Conservation (phyloP, 2,329 filamentous ascomycete species). For the Aspergillus sp. region DNA sequence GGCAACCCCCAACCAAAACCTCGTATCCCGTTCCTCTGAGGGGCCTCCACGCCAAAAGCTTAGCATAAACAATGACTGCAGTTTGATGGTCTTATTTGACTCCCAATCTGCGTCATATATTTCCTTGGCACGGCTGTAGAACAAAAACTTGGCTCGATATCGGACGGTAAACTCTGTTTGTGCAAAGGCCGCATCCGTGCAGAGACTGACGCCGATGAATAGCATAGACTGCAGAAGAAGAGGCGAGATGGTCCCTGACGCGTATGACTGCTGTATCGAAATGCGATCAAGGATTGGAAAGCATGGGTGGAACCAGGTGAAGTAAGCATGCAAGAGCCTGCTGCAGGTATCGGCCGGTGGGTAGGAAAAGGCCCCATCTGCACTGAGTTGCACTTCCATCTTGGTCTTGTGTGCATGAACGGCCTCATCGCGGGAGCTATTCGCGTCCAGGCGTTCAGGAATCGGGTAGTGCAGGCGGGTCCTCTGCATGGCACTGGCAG, state of each 20-base stretch:
- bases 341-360: conserved; percentile 44
- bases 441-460: conserved; percentile 18
- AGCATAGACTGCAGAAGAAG: conserved; percentile 54
- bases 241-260: conserved; percentile 45
- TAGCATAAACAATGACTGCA: conserved; percentile 54
- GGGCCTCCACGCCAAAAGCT: conserved; percentile 56
- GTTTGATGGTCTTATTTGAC: conserved; percentile 48
- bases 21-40: conserved; percentile 47
- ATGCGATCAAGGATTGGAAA: conserved; percentile 54
- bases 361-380: conserved; percentile 45
- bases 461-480: conserved; percentile 38
- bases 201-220: conserved; percentile 55
- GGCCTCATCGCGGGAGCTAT: conserved; percentile 16
- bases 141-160: conserved; percentile 49
- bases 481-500: conserved; percentile 31
- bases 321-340: conserved; percentile 51
- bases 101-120: conserved; percentile 56
- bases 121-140: conserved; percentile 51
- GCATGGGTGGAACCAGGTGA: conserved; percentile 56
- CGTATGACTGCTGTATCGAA: conserved; percentile 41
- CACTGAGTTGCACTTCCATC: conserved; percentile 36
- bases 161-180: conserved; percentile 49
- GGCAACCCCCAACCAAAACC: conserved; percentile 52
- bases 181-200: conserved; percentile 45
- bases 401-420: conserved; percentile 26